Conservation (phyloP, 192 early-diverging fungal genomes). For the Jimgerdemannia flammicorona region DNA sequence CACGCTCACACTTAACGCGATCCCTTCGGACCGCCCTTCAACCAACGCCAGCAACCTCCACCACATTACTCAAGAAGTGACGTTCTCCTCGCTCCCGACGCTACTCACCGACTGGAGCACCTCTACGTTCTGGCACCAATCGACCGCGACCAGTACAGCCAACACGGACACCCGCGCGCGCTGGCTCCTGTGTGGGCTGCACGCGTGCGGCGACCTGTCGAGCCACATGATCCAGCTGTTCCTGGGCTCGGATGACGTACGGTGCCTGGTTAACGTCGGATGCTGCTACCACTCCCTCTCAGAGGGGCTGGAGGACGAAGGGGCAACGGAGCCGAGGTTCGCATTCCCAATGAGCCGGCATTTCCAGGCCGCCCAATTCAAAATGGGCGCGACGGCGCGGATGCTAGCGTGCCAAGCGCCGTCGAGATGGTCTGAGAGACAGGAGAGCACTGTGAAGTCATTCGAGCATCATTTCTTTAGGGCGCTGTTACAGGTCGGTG, state of each 20-base stretch:
- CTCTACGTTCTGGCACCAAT: neutral
- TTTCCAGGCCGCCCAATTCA: constrained; percentile 21
- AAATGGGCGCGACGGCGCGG: constrained; percentile 56
- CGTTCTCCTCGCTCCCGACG: constrained; percentile 34
- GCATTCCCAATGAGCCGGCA: constrained; percentile 40
- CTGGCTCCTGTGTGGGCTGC: constrained; percentile 79
- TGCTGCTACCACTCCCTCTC: constrained; percentile 87
- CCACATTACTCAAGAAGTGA: constrained; percentile 45
- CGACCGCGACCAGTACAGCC: neutral
- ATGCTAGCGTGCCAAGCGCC: constrained; percentile 81
- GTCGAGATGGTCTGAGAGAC: constrained; percentile 64
- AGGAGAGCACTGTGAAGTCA: constrained; percentile 47
- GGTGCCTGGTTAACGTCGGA: constrained; percentile 61
- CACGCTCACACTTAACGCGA: neutral
- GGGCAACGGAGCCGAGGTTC: constrained; percentile 4
- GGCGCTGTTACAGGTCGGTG: constrained; percentile 19
- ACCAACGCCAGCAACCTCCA: constrained; percentile 36
- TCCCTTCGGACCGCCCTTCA: constrained; percentile 10
- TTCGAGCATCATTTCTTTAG: constrained; percentile 73
- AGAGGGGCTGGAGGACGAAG: too few species aligned
- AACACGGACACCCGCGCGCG: constrained; percentile 4
- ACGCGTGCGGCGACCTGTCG: constrained; percentile 82
- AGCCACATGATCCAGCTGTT: constrained; percentile 66
- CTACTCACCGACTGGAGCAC: constrained; percentile 25
- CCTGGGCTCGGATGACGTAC: too few species aligned